Evolutionary conservation across 2,329 filamentous ascomycete genomes (phyloP).

Genomic region (Colletotrichum neosansevieriae): DNA sequence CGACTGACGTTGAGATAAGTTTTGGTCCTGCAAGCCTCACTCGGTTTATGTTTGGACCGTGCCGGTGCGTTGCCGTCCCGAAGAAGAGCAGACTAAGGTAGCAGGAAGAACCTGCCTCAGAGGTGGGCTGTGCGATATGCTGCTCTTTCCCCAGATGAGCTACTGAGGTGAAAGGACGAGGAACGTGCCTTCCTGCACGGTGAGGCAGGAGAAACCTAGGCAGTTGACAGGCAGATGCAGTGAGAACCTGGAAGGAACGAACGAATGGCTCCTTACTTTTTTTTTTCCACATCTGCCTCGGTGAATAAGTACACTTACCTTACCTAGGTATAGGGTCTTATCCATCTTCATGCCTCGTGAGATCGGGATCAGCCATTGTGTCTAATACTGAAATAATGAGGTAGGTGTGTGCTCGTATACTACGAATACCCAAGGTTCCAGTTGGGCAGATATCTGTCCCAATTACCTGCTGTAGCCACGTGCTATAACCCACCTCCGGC

Average conservation of each 20-base stretch:
- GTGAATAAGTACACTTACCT: too few relatives aligned
- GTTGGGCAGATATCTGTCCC: constrained; percentile 1
- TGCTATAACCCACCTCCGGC: constrained; percentile 23
- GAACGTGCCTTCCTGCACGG: too few relatives aligned
- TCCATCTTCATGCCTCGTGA: too few relatives aligned
- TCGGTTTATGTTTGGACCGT: constrained; percentile 25
- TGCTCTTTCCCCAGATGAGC: too few relatives aligned
- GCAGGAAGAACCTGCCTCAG: neutral
- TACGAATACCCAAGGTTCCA: too few relatives aligned
- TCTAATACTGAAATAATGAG: too few relatives aligned
- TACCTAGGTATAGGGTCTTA: too few relatives aligned
- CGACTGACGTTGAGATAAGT: constrained; percentile 35
- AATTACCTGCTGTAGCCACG: constrained; percentile 12
- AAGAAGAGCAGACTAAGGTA: neutral
- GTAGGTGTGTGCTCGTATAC: too few relatives aligned
- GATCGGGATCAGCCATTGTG: too few relatives aligned
- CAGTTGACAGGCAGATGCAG: neutral
- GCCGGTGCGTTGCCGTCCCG: constrained; percentile 19
- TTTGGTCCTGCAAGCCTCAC: constrained; percentile 7
- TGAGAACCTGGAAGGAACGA: too few relatives aligned
- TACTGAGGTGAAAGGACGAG: neutral
- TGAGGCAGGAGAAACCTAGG: neutral
- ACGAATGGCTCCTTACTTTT: too few relatives aligned
- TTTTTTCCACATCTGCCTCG: too few relatives aligned
- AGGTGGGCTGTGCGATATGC: neutral